Evolutionary conservation across 1,284 basidiomycete genomes (phyloP).

Genomic region (Tilletia setariae): DNA sequence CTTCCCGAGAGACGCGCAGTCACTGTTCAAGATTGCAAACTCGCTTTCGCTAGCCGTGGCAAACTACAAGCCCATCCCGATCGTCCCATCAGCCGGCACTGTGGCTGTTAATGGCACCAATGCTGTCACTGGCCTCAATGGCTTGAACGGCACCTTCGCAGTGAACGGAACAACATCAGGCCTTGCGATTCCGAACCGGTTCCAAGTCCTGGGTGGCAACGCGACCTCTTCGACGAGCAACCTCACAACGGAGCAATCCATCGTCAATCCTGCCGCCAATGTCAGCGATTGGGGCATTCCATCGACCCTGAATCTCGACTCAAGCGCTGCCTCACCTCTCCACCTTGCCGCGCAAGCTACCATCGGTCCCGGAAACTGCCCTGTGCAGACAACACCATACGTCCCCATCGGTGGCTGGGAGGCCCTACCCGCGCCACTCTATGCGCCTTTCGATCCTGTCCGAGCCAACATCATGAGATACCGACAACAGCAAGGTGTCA

Average conservation of each 20-base stretch:
- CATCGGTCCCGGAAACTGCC: slow-evolving; percentile 45
- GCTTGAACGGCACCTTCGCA: neutral
- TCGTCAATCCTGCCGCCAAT: neutral
- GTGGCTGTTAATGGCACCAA: slow-evolving; percentile 1
- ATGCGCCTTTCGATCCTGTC: slow-evolving; percentile 43
- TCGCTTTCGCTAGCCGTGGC: slow-evolving; percentile 47
- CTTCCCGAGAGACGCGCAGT: slow-evolving; percentile 10
- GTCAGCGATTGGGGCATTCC: slow-evolving; percentile 38
- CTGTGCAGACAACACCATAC: slow-evolving; percentile 35
- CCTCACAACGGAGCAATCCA: no score
- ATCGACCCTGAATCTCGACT: slow-evolving; percentile 32
- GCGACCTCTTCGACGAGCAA: neutral
- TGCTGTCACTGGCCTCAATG: neutral
- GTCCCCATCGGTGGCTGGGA: slow-evolving; percentile 41
- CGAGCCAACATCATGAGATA: slow-evolving; percentile 49
- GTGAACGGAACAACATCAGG: slow-evolving; percentile 9
- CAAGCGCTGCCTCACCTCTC: slow-evolving; percentile 20
- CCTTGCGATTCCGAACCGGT: neutral
- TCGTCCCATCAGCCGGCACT: neutral
- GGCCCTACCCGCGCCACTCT: slow-evolving; percentile 34
- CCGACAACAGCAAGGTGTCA: slow-evolving; percentile 47
- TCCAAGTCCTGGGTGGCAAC: neutral
- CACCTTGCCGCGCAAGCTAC: slow-evolving; percentile 28
- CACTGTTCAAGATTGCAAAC: slow-evolving; percentile 32
- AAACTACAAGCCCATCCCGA: slow-evolving; percentile 52